Base-by-base conservation (phyloP, 202 grass and related monocot genomes). In the Elaeis oleifera region DNA sequence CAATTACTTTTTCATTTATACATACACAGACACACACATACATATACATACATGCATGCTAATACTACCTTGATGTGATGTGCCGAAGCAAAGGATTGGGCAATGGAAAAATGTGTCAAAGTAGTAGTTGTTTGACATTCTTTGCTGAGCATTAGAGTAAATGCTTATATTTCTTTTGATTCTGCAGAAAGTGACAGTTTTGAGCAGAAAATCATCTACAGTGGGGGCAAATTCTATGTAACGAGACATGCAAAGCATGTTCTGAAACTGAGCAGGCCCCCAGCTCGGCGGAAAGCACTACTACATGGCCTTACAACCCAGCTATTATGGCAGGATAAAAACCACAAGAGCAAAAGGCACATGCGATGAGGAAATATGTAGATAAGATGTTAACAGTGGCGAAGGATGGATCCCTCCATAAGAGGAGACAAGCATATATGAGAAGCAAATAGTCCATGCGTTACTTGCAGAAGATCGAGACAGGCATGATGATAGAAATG, bases 401-500 rank as follows among this genome's bases (percentile, higher is more conserved):
- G 7, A 97, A 97, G 61, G 88, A 89, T 69, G 92, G 84, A 48
- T 86, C 87, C 58, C 79, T 91, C 49, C 92, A 97, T 84, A 97
- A 97, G 77, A 91, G 92, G 74, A 87, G 92, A 23, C 84, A 91
- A 39, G 87, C 92, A 25, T 97, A 16, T 97, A 97, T 64, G 92
- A 97, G 77, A 97, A 97, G 61, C 58, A 85, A 65, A 72, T 91
- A 16, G 92, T 97, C 58, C 87, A 97, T 55, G 81, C 84, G 0
- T 60, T 97, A 70, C 91, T 97, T 64, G 76, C 77, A 53, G 87
- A 97, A 64, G 92, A 88, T 26, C 59, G 65, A 4, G 78, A 89
- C 55, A 86, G 92, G 74, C 89, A 97, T 2, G 84, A 80, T 23
- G 87, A 91, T 15, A 86, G 87, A 69, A 59, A 97, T 0, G 92